A percentile compares a stretch with the other conserved stretches of the same genome.
These are phyloP conservation scores for Capronia coronata DNA, from an alignment of 2,329 filamentous ascomycete genomes.

Conservation along the genomic window DNA sequence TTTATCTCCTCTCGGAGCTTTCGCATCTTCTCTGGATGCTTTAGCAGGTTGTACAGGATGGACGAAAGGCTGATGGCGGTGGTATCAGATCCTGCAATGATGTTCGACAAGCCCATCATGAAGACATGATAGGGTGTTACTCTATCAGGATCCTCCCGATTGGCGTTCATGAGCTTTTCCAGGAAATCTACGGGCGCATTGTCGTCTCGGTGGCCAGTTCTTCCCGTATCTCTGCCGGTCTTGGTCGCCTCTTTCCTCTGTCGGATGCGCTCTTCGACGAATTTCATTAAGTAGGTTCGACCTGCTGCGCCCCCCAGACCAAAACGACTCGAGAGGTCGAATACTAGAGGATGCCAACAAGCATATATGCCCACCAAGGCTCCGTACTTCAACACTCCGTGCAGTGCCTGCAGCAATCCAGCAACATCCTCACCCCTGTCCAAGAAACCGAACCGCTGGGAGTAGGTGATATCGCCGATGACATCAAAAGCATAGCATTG, in stretches of 20 bases:
- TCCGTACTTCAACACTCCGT: conserved; percentile 35
- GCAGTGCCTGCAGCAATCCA: conserved; percentile 31
- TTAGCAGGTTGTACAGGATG: conserved; percentile 68
- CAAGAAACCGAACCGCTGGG: conserved; percentile 67
- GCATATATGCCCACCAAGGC: conserved; percentile 41
- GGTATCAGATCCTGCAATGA: conserved; percentile 23
- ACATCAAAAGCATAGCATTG: conserved; percentile 80
- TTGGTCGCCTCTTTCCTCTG: conserved; percentile 27
- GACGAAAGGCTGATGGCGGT: conserved; percentile 49
- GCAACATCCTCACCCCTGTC: conserved; percentile 69
- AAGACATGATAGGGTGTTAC: conserved; percentile 38
- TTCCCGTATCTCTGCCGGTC: conserved; percentile 14
- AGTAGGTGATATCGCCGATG: conserved; percentile 40
- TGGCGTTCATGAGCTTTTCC: conserved; percentile 39
- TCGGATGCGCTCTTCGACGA: conserved; percentile 33
- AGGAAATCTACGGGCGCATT: conserved; percentile 36
- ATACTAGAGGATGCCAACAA: conserved; percentile 36
- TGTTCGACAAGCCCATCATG: conserved; percentile 34
- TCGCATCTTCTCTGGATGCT: conserved; percentile 44
- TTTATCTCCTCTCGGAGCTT: conserved; percentile 25
- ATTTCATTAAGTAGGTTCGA: conserved; percentile 33
- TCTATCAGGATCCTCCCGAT: conserved; percentile 39
- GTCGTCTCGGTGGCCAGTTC: conserved; percentile 11
- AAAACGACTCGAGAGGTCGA: conserved; percentile 31
- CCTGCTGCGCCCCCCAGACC: conserved; percentile 32